phyloP scores from a whole-genome alignment of 306 rosid genomes.

The Calophaca sinica region DNA sequence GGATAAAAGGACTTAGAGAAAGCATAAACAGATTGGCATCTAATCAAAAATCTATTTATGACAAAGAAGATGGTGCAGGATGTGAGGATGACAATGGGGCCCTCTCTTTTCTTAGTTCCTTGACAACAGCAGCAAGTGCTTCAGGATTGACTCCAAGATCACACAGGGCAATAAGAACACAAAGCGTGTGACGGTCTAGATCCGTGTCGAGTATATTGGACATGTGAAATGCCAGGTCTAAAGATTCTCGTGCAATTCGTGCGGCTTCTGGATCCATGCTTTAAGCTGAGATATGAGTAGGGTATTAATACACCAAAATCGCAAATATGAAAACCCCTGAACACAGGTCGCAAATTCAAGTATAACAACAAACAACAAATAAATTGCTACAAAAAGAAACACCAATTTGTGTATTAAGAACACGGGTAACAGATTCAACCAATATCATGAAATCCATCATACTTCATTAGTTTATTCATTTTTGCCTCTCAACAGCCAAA shows the following conservation, averaged over 20 bases:
- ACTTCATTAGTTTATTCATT: too few species aligned
- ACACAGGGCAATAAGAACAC: slow-evolving; percentile 80
- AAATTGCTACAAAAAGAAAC: not conserved
- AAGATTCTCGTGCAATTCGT: slow-evolving; percentile 71
- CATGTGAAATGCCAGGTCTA: slow-evolving; percentile 80
- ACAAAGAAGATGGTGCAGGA: slow-evolving; percentile 35
- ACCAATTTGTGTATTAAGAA: too few species aligned
- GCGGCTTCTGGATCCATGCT: slow-evolving; percentile 75
- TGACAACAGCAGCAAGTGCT: slow-evolving; percentile 78
- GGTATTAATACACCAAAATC: not conserved
- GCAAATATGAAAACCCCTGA: not conserved
- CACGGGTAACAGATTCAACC: not conserved
- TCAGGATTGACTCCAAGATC: slow-evolving; percentile 85
- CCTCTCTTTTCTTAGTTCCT: slow-evolving; percentile 62
- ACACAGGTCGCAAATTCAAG: not conserved
- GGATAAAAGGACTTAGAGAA: slow-evolving; percentile 8
- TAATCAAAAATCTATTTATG: not conserved
- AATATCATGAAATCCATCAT: not conserved
- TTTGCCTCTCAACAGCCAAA: not conserved
- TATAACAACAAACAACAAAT: not conserved
- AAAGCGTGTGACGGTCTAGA: slow-evolving; percentile 80
- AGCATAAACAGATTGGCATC: slow-evolving; percentile 1
- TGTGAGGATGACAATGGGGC: slow-evolving; percentile 38
- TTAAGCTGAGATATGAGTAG: slow-evolving; percentile 9
- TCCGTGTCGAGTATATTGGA: slow-evolving; percentile 71